A percentile compares a stretch with the other conserved stretches of the same genome.
phyloP scores from a whole-genome alignment of 2,329 filamentous ascomycete species.

The Colletotrichum destructivum region DNA sequence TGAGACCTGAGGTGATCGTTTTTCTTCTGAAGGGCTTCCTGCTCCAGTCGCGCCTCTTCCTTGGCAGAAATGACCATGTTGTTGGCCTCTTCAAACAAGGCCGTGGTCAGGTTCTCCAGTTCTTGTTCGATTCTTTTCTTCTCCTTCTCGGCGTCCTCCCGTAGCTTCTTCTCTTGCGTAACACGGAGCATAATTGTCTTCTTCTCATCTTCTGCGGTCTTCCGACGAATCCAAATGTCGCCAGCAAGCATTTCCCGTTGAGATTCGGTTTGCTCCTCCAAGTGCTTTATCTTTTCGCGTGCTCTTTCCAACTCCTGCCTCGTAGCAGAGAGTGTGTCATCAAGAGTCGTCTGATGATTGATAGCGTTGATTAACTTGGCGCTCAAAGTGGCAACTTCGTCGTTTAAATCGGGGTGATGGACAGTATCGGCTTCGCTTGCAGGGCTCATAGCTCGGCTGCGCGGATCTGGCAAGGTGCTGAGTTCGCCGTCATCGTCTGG shows the following conservation, averaged over 20 bases:
- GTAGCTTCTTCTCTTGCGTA: constrained; percentile 76
- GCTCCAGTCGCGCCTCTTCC: constrained; percentile 88
- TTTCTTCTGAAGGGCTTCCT: constrained; percentile 84
- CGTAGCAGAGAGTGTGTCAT: constrained; percentile 87
- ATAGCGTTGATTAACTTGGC: constrained; percentile 98
- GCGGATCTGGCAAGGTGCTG: constrained; percentile 78
- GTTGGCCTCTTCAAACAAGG: constrained; percentile 98
- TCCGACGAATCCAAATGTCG: constrained; percentile 82
- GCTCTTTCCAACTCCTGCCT: constrained; percentile 86
- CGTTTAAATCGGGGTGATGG: constrained; percentile 70
- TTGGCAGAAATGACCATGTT: constrained; percentile 96
- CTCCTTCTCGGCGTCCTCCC: constrained; percentile 79
- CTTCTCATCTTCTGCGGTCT: constrained; percentile 82
- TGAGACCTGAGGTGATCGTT: constrained; percentile 91
- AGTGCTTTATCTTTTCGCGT: constrained; percentile 74
- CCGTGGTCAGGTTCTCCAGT: constrained; percentile 89
- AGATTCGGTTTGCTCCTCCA: constrained; percentile 77
- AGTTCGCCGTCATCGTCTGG: constrained; percentile 72
- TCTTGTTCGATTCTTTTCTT: constrained; percentile 94
- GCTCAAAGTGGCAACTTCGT: constrained; percentile 90
- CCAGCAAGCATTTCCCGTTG: constrained; percentile 81
- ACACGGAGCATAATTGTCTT: constrained; percentile 70
- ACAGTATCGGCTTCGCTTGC: constrained; percentile 53
- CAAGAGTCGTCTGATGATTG: constrained; percentile 93
- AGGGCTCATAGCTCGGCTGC: constrained; percentile 67